These are phyloP conservation scores for Wickerhamiella azymoides DNA, from an alignment of 805 yeast genomes.

Conservation along the genomic window DNA sequence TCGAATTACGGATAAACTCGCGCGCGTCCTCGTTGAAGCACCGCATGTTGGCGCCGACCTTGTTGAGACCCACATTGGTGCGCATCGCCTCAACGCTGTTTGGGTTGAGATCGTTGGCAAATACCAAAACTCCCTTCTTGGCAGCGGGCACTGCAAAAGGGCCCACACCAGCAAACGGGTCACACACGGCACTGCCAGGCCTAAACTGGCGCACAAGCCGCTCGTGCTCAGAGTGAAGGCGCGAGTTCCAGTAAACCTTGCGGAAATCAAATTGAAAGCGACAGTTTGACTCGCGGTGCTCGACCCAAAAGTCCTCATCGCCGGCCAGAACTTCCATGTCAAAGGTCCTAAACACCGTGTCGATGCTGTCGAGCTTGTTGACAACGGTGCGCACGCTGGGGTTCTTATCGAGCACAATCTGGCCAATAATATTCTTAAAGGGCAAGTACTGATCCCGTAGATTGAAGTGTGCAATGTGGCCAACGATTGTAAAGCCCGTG, in stretches of 20 bases:
- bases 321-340: conserved; percentile 92
- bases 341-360: conserved; percentile 79
- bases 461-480: conserved; percentile 91
- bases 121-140: conserved; percentile 58
- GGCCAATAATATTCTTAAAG: conserved; percentile 68
- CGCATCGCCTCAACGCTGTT: conserved; percentile 59
- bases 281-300: conserved; percentile 81
- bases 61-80: conserved; percentile 51
- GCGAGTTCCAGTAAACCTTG: conserved; percentile 94
- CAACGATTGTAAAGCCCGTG: conserved; percentile 81
- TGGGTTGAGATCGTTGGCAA: conserved; percentile 92
- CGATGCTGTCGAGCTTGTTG: conserved; percentile 77
- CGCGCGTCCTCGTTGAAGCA: conserved; percentile 72
- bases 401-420: conserved; percentile 79
- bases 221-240: conserved; percentile 87
- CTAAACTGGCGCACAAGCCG: conserved; percentile 50
- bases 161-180: conserved; percentile 97
- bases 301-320: conserved; percentile 55
- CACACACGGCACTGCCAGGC: conserved; percentile 68
- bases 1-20: conserved; percentile 54
- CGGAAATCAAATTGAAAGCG: conserved; percentile 75
- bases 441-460: conserved; percentile 74
- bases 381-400: conserved; percentile 76
- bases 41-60: conserved; percentile 43
- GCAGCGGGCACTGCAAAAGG: conserved; percentile 97